These are phyloP conservation scores for Kwoniella mangroviensis DNA, from an alignment of 768 basidiomycete genomes.

Conservation along the genomic window DNA sequence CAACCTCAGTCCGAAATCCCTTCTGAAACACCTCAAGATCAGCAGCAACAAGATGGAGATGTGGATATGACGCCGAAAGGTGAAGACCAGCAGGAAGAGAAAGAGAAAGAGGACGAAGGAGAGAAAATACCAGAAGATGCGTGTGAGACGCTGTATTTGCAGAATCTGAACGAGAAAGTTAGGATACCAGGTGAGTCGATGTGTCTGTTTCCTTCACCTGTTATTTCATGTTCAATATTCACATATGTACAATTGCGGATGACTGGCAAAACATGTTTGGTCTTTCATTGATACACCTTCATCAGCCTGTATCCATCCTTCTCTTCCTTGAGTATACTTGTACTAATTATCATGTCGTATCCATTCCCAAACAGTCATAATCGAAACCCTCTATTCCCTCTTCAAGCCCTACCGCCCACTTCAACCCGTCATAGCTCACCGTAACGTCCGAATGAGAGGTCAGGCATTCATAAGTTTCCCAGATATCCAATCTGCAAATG, in stretches of 20 bases:
- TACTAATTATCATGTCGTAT: background rate
- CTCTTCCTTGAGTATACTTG: background rate
- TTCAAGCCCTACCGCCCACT: conserved; percentile 95
- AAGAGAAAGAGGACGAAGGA: conserved; percentile 12
- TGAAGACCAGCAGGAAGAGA: background rate
- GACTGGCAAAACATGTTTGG: no score
- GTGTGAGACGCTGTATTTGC: conserved; percentile 90
- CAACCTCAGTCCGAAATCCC: conserved; percentile 1
- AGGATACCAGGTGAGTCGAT: conserved; percentile 54
- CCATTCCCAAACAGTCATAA: conserved; percentile 67
- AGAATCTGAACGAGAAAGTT: conserved; percentile 90
- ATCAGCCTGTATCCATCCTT: no score
- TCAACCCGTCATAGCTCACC: conserved; percentile 91
- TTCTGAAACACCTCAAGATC: background rate
- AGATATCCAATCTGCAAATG: conserved; percentile 77
- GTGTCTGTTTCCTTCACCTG: no score
- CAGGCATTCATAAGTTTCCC: conserved; percentile 96
- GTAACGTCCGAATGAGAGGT: conserved; percentile 94
- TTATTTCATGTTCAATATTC: no score
- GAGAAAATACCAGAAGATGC: conserved; percentile 54
- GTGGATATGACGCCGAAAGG: conserved; percentile 10
- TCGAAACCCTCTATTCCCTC: conserved; percentile 79
- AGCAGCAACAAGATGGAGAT: conserved; percentile 18
- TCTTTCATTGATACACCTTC: no score
- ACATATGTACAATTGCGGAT: no score